Conservation (phyloP, 495 filamentous ascomycete species). For the Neurospora africana region DNA sequence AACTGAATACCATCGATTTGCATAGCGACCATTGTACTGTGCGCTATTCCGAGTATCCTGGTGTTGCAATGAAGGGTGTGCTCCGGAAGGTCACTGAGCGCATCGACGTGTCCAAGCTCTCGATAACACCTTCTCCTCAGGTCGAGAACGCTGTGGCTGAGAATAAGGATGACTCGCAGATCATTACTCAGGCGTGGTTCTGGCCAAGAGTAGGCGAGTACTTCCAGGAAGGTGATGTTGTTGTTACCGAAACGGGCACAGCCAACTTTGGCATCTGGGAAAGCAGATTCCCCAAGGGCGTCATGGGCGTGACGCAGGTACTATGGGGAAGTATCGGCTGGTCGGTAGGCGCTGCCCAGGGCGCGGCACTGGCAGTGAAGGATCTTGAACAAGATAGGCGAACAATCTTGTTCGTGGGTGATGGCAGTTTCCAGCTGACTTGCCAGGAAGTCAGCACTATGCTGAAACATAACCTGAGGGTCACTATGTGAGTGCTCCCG, state of each 20-base stretch:
- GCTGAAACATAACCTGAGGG: conserved; percentile 62
- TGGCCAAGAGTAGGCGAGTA: conserved; percentile 77
- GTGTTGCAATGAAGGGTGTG: conserved; percentile 79
- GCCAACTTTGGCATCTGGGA: conserved; percentile 87
- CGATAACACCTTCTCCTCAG: conserved; percentile 29
- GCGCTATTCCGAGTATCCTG: conserved; percentile 73
- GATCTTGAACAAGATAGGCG: conserved; percentile 45
- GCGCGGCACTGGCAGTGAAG: conserved; percentile 59
- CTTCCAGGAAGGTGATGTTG: conserved; percentile 62
- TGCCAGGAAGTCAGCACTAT: conserved; percentile 82
- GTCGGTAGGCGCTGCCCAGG: conserved; percentile 67
- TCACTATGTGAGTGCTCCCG: conserved; percentile 55
- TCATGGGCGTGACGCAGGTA: conserved; percentile 71
- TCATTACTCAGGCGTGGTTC: conserved; percentile 75
- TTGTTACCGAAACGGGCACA: conserved; percentile 85
- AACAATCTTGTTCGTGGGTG: conserved; percentile 78
- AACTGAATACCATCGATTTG: conserved; percentile 79
- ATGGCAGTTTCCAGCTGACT: conserved; percentile 79
- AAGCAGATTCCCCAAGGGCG: conserved; percentile 64
- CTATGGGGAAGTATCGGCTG: conserved; percentile 87
- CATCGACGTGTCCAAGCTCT: conserved; percentile 48
- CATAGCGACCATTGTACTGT: conserved; percentile 69
- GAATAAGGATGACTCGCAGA: conserved; percentile 36
- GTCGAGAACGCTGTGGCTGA: conserved; percentile 48
- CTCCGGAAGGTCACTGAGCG: conserved; percentile 58